Conservation (phyloP, 2,329 filamentous ascomycete genomes). For the Verticillium isaacii region DNA sequence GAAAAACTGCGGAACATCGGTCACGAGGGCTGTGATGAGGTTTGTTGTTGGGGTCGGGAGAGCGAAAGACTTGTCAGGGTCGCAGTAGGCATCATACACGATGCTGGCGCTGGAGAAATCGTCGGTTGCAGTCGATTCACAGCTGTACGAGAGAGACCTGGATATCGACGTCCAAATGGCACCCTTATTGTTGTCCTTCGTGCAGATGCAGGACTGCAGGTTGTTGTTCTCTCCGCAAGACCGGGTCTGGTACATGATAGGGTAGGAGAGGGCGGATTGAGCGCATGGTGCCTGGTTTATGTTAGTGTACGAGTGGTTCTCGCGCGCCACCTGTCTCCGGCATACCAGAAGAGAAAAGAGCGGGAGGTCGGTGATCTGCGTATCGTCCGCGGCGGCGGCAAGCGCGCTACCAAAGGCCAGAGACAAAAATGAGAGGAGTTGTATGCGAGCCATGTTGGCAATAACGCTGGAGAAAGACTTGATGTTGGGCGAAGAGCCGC, state of each 20-base stretch:
- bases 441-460: neutral
- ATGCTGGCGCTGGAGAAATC: slow-evolving; percentile 41
- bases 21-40: slow-evolving; percentile 41
- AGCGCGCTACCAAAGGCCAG: neutral
- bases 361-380: neutral
- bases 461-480: too few relatives aligned
- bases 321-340: too few relatives aligned
- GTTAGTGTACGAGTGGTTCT: too few relatives aligned
- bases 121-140: slow-evolving; percentile 40
- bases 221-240: slow-evolving; percentile 38
- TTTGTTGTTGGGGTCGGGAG: slow-evolving; percentile 37
- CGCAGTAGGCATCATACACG: slow-evolving; percentile 44
- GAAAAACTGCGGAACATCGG: slow-evolving; percentile 38
- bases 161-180: slow-evolving; percentile 33
- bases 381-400: neutral
- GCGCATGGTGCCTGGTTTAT: slow-evolving; percentile 43
- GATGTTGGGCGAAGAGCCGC: too few relatives aligned
- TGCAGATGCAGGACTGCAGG: slow-evolving; percentile 49
- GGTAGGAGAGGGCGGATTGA: slow-evolving; percentile 33
- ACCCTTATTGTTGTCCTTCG: slow-evolving; percentile 35
- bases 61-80: slow-evolving; percentile 29
- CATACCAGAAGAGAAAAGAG: neutral
- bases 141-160: slow-evolving; percentile 33
- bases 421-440: neutral
- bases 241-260: slow-evolving; percentile 36